phyloP scores from a whole-genome alignment of 305 asterid genomes.

The Fraxinus baroniana region DNA sequence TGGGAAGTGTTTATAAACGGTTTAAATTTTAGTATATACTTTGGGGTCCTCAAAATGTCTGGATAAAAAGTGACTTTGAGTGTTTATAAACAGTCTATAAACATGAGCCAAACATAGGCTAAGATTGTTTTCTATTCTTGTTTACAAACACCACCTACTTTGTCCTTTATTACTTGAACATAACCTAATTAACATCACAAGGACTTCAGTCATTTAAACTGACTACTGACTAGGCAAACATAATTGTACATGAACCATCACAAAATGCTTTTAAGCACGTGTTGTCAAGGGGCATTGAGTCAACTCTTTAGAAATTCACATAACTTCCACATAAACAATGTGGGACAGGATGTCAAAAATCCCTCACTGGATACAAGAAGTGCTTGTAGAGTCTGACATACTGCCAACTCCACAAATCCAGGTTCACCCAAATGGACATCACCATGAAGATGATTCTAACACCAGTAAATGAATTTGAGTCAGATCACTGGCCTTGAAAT shows the following conservation, averaged over 20 bases:
- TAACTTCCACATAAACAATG: not conserved
- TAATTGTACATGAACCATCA: not conserved
- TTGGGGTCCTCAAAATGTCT: too few species aligned
- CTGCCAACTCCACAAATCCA: not conserved
- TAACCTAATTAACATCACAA: not conserved
- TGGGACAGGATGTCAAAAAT: not conserved
- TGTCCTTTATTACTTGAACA: not conserved
- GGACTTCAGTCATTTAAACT: not conserved
- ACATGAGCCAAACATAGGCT: too few species aligned
- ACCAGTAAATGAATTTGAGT: not conserved
- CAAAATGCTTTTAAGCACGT: not conserved
- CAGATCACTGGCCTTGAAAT: not conserved
- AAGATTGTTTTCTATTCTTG: too few species aligned
- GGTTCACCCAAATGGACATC: not conserved
- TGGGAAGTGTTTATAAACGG: too few species aligned
- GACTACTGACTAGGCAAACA: not conserved
- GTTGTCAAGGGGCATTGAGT: not conserved
- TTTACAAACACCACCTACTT: too few species aligned
- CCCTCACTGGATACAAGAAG: not conserved
- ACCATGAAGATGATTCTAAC: not conserved
- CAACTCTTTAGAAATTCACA: not conserved
- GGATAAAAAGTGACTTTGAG: too few species aligned
- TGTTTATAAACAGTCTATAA: too few species aligned
- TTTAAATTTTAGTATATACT: too few species aligned
- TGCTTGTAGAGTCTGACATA: not conserved